phyloP scores from a whole-genome alignment of 1,284 basidiomycete genomes.

The Meira nashicola region DNA sequence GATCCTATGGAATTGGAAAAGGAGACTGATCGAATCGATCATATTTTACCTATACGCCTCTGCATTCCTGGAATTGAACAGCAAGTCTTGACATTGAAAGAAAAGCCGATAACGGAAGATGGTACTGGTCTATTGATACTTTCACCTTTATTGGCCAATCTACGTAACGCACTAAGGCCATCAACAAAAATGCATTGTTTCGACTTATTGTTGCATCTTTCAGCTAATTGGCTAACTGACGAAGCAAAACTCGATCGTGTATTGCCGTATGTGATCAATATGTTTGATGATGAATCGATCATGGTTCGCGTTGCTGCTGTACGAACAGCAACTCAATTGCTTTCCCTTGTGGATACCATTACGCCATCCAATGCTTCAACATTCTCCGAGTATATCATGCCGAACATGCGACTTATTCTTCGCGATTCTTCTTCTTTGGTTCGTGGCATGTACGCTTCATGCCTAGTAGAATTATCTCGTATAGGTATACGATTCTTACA shows the following conservation, averaged over 20 bases:
- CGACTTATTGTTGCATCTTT: slow-evolving; percentile 79
- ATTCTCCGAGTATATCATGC: slow-evolving; percentile 91
- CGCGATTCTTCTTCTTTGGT: slow-evolving; percentile 83
- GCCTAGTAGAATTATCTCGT: slow-evolving; percentile 76
- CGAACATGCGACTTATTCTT: slow-evolving; percentile 75
- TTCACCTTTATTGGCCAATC: slow-evolving; percentile 79
- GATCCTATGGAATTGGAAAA: slow-evolving; percentile 9
- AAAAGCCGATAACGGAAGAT: slow-evolving; percentile 56
- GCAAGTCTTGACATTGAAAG: slow-evolving; percentile 16
- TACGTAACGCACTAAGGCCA: slow-evolving; percentile 80
- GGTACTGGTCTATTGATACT: slow-evolving; percentile 74
- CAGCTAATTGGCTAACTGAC: slow-evolving; percentile 72
- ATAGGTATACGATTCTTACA: slow-evolving; percentile 80
- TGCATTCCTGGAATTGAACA: slow-evolving; percentile 35
- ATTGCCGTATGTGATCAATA: slow-evolving; percentile 82
- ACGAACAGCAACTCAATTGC: slow-evolving; percentile 75
- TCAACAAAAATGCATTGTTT: slow-evolving; percentile 79
- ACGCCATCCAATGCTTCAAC: slow-evolving; percentile 79
- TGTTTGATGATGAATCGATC: slow-evolving; percentile 78
- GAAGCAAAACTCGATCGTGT: slow-evolving; percentile 93
- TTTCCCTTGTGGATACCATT: slow-evolving; percentile 75
- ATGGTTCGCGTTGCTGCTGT: slow-evolving; percentile 74
- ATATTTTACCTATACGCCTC: slow-evolving; percentile 27
- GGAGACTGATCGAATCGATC: slow-evolving; percentile 14
- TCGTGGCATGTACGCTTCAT: slow-evolving; percentile 79